Conservation (phyloP, 495 filamentous ascomycete species). For the Pyrenopolyporus hunteri region DNA sequence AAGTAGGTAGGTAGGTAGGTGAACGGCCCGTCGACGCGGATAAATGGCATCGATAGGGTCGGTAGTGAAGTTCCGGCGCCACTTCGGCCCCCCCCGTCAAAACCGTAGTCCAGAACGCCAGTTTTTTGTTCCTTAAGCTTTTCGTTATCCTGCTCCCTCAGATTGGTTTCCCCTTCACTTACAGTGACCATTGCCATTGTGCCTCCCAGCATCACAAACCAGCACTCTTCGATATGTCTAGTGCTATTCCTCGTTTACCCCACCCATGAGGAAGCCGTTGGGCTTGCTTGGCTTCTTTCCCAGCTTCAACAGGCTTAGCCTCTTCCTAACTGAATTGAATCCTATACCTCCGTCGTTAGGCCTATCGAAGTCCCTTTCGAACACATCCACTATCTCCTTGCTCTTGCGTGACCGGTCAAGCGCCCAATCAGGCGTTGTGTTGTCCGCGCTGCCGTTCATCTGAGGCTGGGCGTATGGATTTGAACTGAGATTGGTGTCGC, state of each 20-base stretch:
- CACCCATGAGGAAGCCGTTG: slow-evolving; percentile 53
- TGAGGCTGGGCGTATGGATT: slow-evolving; percentile 27
- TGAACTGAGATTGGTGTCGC: slow-evolving; percentile 31
- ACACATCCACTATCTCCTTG: slow-evolving; percentile 38
- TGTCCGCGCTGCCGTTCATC: slow-evolving; percentile 38
- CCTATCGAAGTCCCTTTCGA: slow-evolving; percentile 35
- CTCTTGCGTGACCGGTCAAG: slow-evolving; percentile 36
- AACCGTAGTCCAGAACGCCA: slow-evolving; percentile 34
- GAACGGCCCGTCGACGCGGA: slow-evolving; percentile 10
- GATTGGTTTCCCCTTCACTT: slow-evolving; percentile 21
- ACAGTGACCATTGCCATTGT: slow-evolving; percentile 12
- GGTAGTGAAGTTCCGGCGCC: slow-evolving; percentile 10
- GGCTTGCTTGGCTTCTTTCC: slow-evolving; percentile 68
- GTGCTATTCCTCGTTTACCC: slow-evolving; percentile 53
- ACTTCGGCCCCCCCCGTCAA: slow-evolving; percentile 18
- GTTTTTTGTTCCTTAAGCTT: slow-evolving; percentile 31
- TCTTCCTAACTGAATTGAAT: slow-evolving; percentile 68
- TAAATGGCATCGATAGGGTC: slow-evolving; percentile 27
- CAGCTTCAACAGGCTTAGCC: slow-evolving; percentile 71
- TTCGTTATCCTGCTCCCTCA: slow-evolving; percentile 35
- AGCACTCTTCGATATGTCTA: slow-evolving; percentile 1
- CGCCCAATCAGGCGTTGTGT: slow-evolving; percentile 39
- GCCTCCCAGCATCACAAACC: slow-evolving; percentile 3
- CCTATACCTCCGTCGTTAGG: slow-evolving; percentile 42
- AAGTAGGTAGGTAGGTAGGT: not conserved